Base-by-base conservation (phyloP, 306 rosid species). In the barrel medic (Medicago truncatula) region DNA sequence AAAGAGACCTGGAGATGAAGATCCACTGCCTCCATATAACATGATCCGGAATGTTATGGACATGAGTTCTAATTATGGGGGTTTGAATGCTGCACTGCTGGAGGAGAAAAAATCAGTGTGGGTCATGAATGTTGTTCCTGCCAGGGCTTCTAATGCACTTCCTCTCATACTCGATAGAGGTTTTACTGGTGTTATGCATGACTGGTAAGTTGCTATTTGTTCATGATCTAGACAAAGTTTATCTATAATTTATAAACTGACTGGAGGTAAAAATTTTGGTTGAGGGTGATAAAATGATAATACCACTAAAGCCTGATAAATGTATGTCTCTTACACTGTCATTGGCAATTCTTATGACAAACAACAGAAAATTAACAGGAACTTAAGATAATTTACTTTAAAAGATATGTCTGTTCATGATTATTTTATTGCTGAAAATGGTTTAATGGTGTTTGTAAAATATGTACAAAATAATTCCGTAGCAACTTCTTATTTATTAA, bases 1-100 rank as follows among this genome's bases (percentile, higher is more conserved):
- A 41, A 96, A 96, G 96, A 92, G 98, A 86, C 99, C 97, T 67
- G 99, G 99, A 20, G 99, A 96, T 80, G 99, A 96, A 88, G 99
- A 96, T 83, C 98, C 99, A 39, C 70, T 96, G 76, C 98, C 99
- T 76, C 98, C 99, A 54, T 96, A 85, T 84, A 96, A 96, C 87
- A 96, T 96, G 99, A 74, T 96, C 74, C 92, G 96, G 74, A 96
- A 96, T 86, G 97, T 90, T 83, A 91, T 96, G 89, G 99, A 96
- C 85, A 92, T 96, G 97, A 89, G 43, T 85, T 91, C 98, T 74
- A 92, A 86, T 75, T 96, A 87, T 85, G 99, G 98, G 46, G 91
- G 96, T 70, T 82, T 96, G 68, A 92, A 90, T 79, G 87, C 98
- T 76, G 99, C 99, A 76, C 88, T 96, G 73, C 77, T 92, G 66